A percentile compares a stretch with the other conserved stretches of the same genome.
Conservation (phyloP, 768 basidiomycete genomes). For the Mycena vitilis region DNA sequence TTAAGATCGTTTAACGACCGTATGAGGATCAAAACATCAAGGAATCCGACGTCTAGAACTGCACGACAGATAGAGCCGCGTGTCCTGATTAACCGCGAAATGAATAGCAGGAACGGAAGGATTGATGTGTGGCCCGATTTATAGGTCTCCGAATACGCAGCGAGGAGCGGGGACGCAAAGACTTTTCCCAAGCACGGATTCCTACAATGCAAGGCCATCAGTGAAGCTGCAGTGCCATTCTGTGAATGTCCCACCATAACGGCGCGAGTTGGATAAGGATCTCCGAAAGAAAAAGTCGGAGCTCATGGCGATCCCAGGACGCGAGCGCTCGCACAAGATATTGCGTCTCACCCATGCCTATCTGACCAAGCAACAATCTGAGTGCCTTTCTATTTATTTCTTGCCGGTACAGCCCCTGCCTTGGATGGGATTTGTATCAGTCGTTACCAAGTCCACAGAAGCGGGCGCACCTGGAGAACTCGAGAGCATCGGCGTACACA, state of each 20-base stretch:
- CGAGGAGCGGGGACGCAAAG: slow-evolving; percentile 17
- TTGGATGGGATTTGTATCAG: background rate
- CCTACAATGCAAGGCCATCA: background rate
- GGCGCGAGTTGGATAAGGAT: slow-evolving; percentile 30
- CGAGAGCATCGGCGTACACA: slow-evolving; percentile 38
- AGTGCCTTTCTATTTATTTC: slow-evolving; percentile 26
- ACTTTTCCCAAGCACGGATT: slow-evolving; percentile 24
- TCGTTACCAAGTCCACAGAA: no score
- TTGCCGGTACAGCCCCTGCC: slow-evolving; percentile 31
- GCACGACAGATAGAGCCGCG: slow-evolving; percentile 26
- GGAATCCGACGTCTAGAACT: slow-evolving; percentile 30
- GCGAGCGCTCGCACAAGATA: slow-evolving; percentile 29
- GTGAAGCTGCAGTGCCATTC: no score
- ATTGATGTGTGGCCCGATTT: slow-evolving; percentile 12
- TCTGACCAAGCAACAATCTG: slow-evolving; percentile 28
- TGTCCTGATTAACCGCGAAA: slow-evolving; percentile 25
- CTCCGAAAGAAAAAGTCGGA: slow-evolving; percentile 31
- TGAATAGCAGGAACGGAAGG: slow-evolving; percentile 29
- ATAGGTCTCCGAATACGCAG: slow-evolving; percentile 10
- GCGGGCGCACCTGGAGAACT: slow-evolving; percentile 39
- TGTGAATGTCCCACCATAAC: slow-evolving; percentile 25
- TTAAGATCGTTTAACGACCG: slow-evolving; percentile 19
- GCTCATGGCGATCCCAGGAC: slow-evolving; percentile 32
- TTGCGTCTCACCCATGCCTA: slow-evolving; percentile 33
- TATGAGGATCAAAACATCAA: slow-evolving; percentile 28